Evolutionary conservation across 1,284 basidiomycete genomes (phyloP).

Genomic region (Marasmius sp.): DNA sequence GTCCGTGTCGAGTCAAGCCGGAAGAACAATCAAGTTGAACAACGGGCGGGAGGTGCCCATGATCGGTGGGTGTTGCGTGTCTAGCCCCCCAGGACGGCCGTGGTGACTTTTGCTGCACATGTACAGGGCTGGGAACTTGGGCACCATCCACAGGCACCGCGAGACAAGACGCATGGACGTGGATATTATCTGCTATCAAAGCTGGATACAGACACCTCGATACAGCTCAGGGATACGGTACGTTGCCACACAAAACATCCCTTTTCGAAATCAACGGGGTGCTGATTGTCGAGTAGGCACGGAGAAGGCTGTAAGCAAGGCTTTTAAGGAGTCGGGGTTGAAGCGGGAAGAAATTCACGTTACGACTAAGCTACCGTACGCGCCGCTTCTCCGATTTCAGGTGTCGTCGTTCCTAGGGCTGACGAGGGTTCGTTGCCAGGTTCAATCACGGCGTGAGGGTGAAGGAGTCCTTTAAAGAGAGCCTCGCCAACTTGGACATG

Average conservation of each 20-base stretch:
- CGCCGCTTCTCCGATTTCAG: too few relatives aligned
- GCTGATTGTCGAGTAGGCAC: constrained; percentile 31
- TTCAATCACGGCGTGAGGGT: constrained; percentile 40
- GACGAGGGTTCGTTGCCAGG: constrained; percentile 14
- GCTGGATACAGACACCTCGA: constrained; percentile 15
- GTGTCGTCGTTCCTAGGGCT: constrained; percentile 9
- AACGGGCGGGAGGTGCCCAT: not conserved
- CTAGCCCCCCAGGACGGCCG: too few relatives aligned
- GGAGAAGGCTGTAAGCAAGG: constrained; percentile 46
- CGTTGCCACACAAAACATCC: not conserved
- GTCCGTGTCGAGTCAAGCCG: not conserved
- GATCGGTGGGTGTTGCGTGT: not conserved
- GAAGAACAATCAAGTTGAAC: not conserved
- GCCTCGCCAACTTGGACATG: constrained; percentile 52
- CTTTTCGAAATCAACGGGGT: not conserved
- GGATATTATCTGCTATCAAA: not conserved
- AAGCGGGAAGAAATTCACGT: constrained; percentile 51
- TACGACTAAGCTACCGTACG: constrained; percentile 44
- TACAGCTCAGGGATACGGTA: constrained; percentile 3
- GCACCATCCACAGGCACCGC: constrained; percentile 4
- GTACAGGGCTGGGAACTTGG: constrained; percentile 3
- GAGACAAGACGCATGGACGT: not conserved
- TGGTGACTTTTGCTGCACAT: too few relatives aligned
- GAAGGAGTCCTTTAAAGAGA: constrained; percentile 50
- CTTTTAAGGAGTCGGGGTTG: constrained; percentile 44